Evolutionary conservation across 306 rosid genomes (phyloP), one percentile per base, ranked within the genome.

Genomic region (Gastrolobium villosum): DNA sequence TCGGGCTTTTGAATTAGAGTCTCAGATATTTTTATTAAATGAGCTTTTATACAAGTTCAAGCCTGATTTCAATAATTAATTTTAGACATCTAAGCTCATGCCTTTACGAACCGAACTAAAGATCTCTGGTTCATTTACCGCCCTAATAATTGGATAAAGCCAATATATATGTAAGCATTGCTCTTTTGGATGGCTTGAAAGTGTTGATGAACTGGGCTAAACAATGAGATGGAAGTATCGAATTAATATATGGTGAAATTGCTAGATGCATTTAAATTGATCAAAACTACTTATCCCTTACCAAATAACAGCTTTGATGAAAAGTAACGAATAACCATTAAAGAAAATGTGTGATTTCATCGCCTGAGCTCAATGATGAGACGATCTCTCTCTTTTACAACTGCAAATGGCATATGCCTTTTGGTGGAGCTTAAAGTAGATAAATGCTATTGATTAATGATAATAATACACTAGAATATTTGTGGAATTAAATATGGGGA

Each of bases 251-350:
- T 4, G 6, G 71, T 50, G 73, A 50, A 64, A 50, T 76, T 63
- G 73, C 32, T 50, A 64, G 72, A 75, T 31, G 31, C 78, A 74
- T 59, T 59, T 45, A 31, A 59, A 43, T 10, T 74, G 69, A 36
- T 36, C 14, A 60, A 49, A 46, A 9, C 48, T 36, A 54, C 26
- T 53, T 53, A 71, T 71, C 40, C 63, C 63, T 75, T 30, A 46
- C 49, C 52, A 5, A 60, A 45, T 10, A 64, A 49, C 32, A 36
- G 32, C 64, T 61, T 46, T 61, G 46, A 48, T 57, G 43, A 56
- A 56, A 73, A 43, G 56, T 45, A 50, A 60, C 15, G 2, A 73
- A 45, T 5, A 9, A 20, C 26, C 0, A 5, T 60, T 70, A 74
- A 44, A 31, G 57, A 59, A 57, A 15, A 20, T 26, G n/a, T 74